phyloP scores from a whole-genome alignment of 768 basidiomycete genomes.

The Lentinula raphanica region DNA sequence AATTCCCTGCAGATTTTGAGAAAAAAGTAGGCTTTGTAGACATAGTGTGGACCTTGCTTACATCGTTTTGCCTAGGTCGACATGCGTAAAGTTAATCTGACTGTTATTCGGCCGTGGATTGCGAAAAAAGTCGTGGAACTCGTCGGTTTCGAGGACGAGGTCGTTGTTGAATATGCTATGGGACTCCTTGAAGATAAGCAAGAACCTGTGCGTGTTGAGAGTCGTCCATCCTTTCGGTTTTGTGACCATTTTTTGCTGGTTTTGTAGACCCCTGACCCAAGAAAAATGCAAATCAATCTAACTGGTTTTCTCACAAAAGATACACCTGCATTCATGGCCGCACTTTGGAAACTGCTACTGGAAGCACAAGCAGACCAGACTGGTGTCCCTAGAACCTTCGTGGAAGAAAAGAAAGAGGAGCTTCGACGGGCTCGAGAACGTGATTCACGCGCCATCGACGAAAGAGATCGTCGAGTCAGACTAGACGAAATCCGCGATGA shows the following conservation, averaged over 20 bases:
- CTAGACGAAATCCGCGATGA: slow-evolving; percentile 65
- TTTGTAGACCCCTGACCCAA: slow-evolving; percentile 78
- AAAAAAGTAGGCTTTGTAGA: slow-evolving; percentile 55
- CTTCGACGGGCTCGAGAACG: slow-evolving; percentile 66
- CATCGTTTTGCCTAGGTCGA: slow-evolving; percentile 56
- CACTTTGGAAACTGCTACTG: slow-evolving; percentile 87
- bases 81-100: slow-evolving; percentile 90
- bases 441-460: slow-evolving; percentile 61
- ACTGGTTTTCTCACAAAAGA: slow-evolving; percentile 89
- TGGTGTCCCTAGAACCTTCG: slow-evolving; percentile 84
- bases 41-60: neutral
- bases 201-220: slow-evolving; percentile 66
- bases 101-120: slow-evolving; percentile 92
- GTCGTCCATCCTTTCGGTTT: neutral
- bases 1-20: slow-evolving; percentile 86
- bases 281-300: slow-evolving; percentile 92
- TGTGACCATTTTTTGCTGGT: slow-evolving; percentile 1
- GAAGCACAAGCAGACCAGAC: slow-evolving; percentile 88
- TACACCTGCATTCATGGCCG: slow-evolving; percentile 81
- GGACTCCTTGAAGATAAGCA: slow-evolving; percentile 84
- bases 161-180: slow-evolving; percentile 95
- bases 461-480: slow-evolving; percentile 63
- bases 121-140: slow-evolving; percentile 88
- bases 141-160: slow-evolving; percentile 93
- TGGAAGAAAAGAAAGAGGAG: slow-evolving; percentile 91